phyloP scores from a whole-genome alignment of 495 filamentous ascomycete genomes.

The Mytilinidion resinicola region DNA sequence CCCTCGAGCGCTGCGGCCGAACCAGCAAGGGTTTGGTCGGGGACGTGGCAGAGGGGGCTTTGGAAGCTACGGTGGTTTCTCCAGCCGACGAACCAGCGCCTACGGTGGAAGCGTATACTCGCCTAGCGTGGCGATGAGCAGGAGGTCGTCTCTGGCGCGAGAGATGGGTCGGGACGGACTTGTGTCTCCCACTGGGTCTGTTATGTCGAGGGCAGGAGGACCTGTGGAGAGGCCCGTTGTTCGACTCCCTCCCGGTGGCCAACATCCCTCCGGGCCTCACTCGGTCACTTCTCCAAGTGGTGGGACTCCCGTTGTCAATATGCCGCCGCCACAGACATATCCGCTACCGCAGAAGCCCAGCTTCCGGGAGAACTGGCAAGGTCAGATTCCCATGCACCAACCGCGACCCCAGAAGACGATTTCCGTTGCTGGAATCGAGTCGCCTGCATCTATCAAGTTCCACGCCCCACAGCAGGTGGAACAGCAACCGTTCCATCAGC shows the following conservation, averaged over 20 bases:
- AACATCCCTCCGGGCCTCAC: constrained; percentile 9
- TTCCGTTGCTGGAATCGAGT: constrained; percentile 91
- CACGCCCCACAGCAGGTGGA: constrained; percentile 66
- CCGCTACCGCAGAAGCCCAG: constrained; percentile 63
- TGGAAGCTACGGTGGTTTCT: constrained; percentile 52
- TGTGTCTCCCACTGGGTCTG: constrained; percentile 71
- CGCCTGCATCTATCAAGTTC: constrained; percentile 63
- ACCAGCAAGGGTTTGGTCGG: constrained; percentile 73
- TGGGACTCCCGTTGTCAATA: constrained; percentile 41
- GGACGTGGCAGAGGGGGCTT: constrained; percentile 61
- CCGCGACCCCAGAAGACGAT: constrained; percentile 92
- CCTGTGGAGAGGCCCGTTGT: constrained; percentile 73
- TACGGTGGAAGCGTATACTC: constrained; percentile 80
- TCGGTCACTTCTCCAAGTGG: constrained; percentile 18
- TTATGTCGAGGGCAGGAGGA: constrained; percentile 57
- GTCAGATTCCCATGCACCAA: constrained; percentile 84
- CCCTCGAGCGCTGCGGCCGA: constrained; percentile 84
- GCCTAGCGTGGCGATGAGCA: constrained; percentile 85
- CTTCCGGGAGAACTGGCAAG: constrained; percentile 71
- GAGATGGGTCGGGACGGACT: constrained; percentile 67
- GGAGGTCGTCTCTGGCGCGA: constrained; percentile 79
- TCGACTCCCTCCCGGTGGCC: constrained; percentile 65
- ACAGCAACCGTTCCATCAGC: constrained; percentile 85
- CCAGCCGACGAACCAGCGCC: constrained; percentile 68
- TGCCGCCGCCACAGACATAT: constrained; percentile 46